Conservation (phyloP, 306 rosid species). For the Cicer arietinum region DNA sequence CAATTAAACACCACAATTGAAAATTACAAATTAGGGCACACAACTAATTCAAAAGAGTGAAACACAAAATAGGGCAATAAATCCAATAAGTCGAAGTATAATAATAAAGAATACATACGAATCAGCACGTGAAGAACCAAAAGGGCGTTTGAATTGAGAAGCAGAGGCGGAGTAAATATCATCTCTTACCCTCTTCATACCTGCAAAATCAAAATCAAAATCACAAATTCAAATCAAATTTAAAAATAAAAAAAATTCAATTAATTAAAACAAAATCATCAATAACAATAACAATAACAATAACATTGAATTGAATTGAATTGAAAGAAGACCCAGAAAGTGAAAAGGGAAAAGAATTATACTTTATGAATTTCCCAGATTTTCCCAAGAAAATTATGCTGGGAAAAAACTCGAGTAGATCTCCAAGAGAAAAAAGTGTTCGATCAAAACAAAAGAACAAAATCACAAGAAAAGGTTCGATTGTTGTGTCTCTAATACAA, state of each 20-base stretch:
- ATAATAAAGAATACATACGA: conserved; percentile 54
- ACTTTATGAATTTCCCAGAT: conserved; percentile 42
- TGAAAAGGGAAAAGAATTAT: conserved; percentile 29
- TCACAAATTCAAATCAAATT: conserved; percentile 2
- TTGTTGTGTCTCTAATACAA: too few relatives aligned
- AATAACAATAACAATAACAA: background rate
- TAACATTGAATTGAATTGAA: conserved; percentile 41
- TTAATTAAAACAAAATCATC: conserved; percentile 13
- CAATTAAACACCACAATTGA: conserved; percentile 18
- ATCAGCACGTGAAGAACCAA: conserved; percentile 64
- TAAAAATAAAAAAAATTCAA: conserved; percentile 33
- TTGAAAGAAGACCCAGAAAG: conserved; percentile 25
- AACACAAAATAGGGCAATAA: conserved; percentile 12
- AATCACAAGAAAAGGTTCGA: background rate
- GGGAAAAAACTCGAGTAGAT: conserved; percentile 40
- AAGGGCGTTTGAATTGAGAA: conserved; percentile 72
- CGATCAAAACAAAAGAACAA: background rate
- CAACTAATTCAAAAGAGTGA: conserved; percentile 32
- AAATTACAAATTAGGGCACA: conserved; percentile 25
- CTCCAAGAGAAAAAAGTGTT: conserved; percentile 30
- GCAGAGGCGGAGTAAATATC: conserved; percentile 57
- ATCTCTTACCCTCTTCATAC: conserved; percentile 75
- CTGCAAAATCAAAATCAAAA: conserved; percentile 40
- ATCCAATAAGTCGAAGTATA: background rate
- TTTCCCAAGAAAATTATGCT: conserved; percentile 34